Conservation (phyloP, 2,329 filamentous ascomycete species). For the Dissoconium aciculare region DNA sequence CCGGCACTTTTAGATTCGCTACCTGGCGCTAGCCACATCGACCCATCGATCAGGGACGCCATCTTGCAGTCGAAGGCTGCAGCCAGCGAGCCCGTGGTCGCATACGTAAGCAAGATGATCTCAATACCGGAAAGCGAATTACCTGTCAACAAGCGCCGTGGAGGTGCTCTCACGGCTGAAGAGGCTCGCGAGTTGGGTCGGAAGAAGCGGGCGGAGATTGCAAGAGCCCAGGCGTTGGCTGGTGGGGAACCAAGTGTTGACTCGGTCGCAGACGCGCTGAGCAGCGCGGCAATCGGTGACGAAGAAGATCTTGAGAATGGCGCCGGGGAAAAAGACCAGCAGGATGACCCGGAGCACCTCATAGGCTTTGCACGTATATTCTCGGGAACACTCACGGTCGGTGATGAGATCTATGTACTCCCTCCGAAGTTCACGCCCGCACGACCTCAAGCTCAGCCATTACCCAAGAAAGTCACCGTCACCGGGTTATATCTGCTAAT, state of each 20-base stretch:
- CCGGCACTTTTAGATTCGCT: constrained; percentile 66
- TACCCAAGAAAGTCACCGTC: constrained; percentile 69
- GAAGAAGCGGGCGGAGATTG: constrained; percentile 78
- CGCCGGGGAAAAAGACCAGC: constrained; percentile 36
- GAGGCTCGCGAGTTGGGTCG: constrained; percentile 79
- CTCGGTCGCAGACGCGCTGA: constrained; percentile 46
- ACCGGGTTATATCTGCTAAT: constrained; percentile 88
- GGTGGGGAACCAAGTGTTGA: constrained; percentile 35
- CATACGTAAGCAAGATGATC: constrained; percentile 97
- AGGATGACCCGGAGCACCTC: constrained; percentile 68
- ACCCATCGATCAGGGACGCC: constrained; percentile 55
- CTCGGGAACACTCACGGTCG: constrained; percentile 76
- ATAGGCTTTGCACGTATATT: constrained; percentile 92
- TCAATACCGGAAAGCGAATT: constrained; percentile 86
- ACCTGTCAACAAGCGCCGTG: constrained; percentile 66
- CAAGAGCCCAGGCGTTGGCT: constrained; percentile 54
- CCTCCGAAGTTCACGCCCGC: constrained; percentile 86
- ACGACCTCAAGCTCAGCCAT: constrained; percentile 53
- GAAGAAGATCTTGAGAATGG: constrained; percentile 35
- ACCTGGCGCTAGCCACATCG: constrained; percentile 59
- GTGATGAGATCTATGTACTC: constrained; percentile 80
- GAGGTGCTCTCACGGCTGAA: constrained; percentile 61
- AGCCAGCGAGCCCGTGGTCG: constrained; percentile 63
- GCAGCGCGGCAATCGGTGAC: constrained; percentile 45
- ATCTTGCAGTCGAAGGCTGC: constrained; percentile 66